Evolutionary conservation across 2,329 filamentous ascomycete genomes (phyloP), one percentile per base, ranked within the genome.

Genomic region (Exophiala alcalophila): DNA sequence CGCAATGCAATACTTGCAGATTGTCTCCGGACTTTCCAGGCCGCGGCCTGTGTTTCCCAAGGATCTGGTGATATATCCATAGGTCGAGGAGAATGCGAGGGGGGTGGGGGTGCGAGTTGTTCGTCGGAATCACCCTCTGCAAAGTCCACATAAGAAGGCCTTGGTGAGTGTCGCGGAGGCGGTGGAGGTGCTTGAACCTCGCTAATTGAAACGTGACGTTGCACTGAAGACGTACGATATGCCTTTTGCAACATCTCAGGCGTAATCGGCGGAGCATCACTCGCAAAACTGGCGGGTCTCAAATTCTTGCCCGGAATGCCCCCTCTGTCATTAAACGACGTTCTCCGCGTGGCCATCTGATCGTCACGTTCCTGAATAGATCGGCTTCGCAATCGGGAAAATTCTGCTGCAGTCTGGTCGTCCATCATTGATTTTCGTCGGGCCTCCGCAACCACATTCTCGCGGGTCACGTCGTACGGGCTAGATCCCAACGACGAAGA

Each of bases 51-150:
- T 16, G 33, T 21, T 9, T 43, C 31, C 54, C 54, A 57, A 11
- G 32, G 40, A 38, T 49, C 42, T 27, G 39, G 44, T 5, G 33
- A 48, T 11, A 54, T 46, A 37, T 55, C 52, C 5, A 52, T 23
- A 1, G 54, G 54, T 21, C 44, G 44, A 11, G 54, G 54, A 4
- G 53, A 57, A 47, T 57, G 54, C 4, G 43, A 49, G 21, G 54
- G 54, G 7, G 53, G 54, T 28, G 52, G 54, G 25, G 52, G 54
- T 8, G 50, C 47, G 12, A 47, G 26, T 8, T 21, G 23, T 7
- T 26, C 29, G 15, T 43, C 32, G 19, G 35, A 38, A 21, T 26
- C 21, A 10, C 45, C 24, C 11, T 49, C 42, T 14, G 49, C 34
- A 34, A 47, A 47, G 15, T 49, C 39, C 16, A 55, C 27, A 25